phyloP scores from a whole-genome alignment of 169 alveolate species.

The Perkinsus olseni region DNA sequence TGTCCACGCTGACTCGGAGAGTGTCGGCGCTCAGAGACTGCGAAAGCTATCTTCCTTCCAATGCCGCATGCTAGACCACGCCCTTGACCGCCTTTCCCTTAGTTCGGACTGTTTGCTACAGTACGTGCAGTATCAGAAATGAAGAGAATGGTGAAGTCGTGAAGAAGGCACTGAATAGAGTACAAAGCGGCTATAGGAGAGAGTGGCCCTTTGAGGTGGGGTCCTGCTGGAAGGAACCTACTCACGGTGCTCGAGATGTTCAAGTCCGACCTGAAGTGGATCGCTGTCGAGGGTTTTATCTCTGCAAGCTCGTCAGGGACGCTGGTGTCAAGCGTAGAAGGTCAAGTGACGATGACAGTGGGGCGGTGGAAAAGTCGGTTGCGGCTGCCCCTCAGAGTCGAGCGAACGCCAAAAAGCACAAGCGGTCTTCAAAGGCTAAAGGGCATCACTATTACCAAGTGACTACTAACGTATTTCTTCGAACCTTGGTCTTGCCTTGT shows the following conservation, averaged over 20 bases:
- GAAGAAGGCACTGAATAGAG: conserved; percentile 10
- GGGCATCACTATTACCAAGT: background rate
- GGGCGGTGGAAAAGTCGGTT: background rate
- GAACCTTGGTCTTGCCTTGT: background rate
- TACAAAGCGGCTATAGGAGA: background rate
- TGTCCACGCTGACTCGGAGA: conserved; percentile 4
- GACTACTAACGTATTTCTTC: background rate
- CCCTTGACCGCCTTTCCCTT: conserved; percentile 16
- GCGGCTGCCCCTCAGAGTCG: background rate
- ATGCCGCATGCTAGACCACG: conserved; percentile 20
- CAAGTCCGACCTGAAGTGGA: conserved; percentile 16
- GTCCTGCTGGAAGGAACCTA: background rate
- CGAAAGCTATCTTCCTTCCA: conserved; percentile 23
- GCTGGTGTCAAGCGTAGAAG: background rate
- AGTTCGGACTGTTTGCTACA: conserved; percentile 25
- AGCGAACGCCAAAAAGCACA: background rate
- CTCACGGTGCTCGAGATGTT: background rate
- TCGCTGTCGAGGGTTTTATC: conserved; percentile 30
- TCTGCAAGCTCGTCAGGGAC: conserved; percentile 18
- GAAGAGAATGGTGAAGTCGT: conserved; percentile 35
- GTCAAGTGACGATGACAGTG: background rate
- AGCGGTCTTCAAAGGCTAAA: background rate
- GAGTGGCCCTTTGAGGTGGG: background rate
- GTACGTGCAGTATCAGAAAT: conserved; percentile 23
- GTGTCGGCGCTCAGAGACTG: conserved; percentile 10